Evolutionary conservation across 768 basidiomycete genomes (phyloP).

Genomic region (Agaricus sinodeliciosus): DNA sequence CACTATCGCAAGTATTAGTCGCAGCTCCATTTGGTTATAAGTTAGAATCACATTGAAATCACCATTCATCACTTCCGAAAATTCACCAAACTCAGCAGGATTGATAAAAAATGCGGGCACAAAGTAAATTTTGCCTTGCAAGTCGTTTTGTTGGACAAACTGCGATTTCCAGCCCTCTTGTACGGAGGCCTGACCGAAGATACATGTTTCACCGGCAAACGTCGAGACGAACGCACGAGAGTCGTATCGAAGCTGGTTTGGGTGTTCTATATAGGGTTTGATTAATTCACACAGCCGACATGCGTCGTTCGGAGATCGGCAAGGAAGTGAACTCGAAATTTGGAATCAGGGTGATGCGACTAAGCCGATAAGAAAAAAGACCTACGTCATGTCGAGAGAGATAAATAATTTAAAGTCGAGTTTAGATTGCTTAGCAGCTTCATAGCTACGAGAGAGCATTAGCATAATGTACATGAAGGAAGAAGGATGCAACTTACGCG

Average conservation of each 20-base stretch:
- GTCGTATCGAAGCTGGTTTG: conserved; percentile 48
- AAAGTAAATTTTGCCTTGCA: conserved; percentile 50
- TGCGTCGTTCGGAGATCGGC: conserved; percentile 41
- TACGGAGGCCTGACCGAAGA: conserved; percentile 50
- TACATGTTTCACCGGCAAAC: conserved; percentile 65
- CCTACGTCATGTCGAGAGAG: conserved; percentile 74
- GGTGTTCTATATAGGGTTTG: conserved; percentile 42
- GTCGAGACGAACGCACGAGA: conserved; percentile 55
- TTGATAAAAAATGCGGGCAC: conserved; percentile 67
- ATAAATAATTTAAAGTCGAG: conserved; percentile 67
- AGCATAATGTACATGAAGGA: neutral
- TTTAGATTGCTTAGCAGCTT: conserved; percentile 45
- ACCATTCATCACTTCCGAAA: conserved; percentile 45
- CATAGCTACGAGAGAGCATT: conserved; percentile 33
- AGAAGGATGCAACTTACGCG: conserved; percentile 38
- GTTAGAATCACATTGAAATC: conserved; percentile 44
- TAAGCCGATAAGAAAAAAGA: conserved; percentile 11
- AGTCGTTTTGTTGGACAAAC: conserved; percentile 39
- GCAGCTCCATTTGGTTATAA: conserved; percentile 8
- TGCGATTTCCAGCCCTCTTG: conserved; percentile 51
- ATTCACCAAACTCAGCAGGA: conserved; percentile 40
- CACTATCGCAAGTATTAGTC: conserved; percentile 34
- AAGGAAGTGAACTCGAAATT: conserved; percentile 43
- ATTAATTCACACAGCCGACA: conserved; percentile 47
- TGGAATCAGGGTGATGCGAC: neutral